Percentiles rank a stretch among this genome's conserved stretches.
phyloP scores from a whole-genome alignment of 306 rosid genomes.

The Comarum palustre region DNA sequence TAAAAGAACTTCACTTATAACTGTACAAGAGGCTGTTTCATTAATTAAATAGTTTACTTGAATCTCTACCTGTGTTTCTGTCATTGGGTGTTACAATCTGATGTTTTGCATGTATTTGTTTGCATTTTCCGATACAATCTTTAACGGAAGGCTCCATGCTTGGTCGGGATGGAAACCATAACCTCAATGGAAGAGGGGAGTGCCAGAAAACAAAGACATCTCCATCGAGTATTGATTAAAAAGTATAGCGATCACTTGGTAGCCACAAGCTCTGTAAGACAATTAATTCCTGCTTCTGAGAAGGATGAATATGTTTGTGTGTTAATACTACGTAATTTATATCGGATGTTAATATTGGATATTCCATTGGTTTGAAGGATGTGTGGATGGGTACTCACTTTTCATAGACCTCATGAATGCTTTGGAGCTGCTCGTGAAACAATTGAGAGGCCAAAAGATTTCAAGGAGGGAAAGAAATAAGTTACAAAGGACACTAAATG shows the following conservation, averaged over 20 bases:
- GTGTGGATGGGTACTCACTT: conserved; percentile 55
- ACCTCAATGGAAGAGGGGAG: conserved; percentile 20
- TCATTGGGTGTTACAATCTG: neutral
- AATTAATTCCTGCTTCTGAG: conserved; percentile 17
- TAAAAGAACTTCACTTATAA: neutral
- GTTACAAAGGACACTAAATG: conserved; percentile 47
- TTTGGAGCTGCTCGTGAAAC: conserved; percentile 39
- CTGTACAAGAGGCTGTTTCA: neutral
- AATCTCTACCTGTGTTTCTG: conserved; percentile 9
- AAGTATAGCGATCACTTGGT: conserved; percentile 49
- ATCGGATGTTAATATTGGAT: conserved; percentile 26
- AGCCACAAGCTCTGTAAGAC: conserved; percentile 52
- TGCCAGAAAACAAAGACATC: conserved; percentile 26
- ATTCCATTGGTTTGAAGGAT: conserved; percentile 43
- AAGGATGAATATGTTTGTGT: neutral
- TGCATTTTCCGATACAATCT: neutral
- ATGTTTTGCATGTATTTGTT: neutral
- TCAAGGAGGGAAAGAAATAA: conserved; percentile 47
- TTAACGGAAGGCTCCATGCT: conserved; percentile 30
- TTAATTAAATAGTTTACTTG: neutral
- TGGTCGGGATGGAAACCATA: conserved; percentile 19
- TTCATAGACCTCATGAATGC: conserved; percentile 49
- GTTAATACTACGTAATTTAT: neutral
- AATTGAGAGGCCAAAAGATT: conserved; percentile 43
- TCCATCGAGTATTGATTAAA: conserved; percentile 35